phyloP scores from a whole-genome alignment of 2,329 filamentous ascomycete genomes.

The Cladobotryum mycophilum region DNA sequence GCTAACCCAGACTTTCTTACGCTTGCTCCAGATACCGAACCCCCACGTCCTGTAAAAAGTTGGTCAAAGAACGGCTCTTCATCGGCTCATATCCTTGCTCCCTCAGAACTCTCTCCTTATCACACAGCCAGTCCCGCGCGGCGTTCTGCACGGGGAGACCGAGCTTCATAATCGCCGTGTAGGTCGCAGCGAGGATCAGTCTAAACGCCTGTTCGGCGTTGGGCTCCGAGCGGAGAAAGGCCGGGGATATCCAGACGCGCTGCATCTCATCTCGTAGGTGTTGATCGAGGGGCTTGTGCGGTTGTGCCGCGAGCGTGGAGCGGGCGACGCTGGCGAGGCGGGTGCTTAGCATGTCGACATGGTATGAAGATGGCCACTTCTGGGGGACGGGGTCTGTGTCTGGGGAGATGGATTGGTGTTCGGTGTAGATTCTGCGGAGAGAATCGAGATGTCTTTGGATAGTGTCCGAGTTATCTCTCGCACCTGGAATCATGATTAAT shows the following conservation, averaged over 20 bases:
- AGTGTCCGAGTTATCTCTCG: no score
- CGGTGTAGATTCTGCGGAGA: no score
- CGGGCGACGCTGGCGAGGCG: slow-evolving; percentile 1
- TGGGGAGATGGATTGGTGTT: neutral
- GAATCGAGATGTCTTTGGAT: no score
- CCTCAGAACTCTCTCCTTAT: slow-evolving; percentile 3
- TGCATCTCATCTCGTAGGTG: slow-evolving; percentile 7
- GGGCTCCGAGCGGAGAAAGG: neutral
- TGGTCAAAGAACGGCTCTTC: neutral
- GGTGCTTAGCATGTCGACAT: neutral
- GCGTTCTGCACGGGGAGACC: slow-evolving; percentile 5
- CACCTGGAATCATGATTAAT: no score
- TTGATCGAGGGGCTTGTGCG: neutral
- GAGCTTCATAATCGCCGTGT: slow-evolving; percentile 3
- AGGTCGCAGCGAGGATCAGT: slow-evolving; percentile 1
- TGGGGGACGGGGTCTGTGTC: neutral
- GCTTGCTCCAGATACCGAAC: slow-evolving; percentile 1
- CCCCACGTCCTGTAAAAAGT: slow-evolving; percentile 7
- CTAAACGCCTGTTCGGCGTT: slow-evolving; percentile 1
- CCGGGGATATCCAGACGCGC: neutral
- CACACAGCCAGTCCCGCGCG: slow-evolving; percentile 12
- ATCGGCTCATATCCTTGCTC: slow-evolving; percentile 7
- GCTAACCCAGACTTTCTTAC: neutral
- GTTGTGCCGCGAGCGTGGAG: neutral
- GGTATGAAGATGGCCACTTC: neutral